Evolutionary conservation across 1,284 basidiomycete genomes (phyloP).

Genomic region (Ceratobasidium sp.): DNA sequence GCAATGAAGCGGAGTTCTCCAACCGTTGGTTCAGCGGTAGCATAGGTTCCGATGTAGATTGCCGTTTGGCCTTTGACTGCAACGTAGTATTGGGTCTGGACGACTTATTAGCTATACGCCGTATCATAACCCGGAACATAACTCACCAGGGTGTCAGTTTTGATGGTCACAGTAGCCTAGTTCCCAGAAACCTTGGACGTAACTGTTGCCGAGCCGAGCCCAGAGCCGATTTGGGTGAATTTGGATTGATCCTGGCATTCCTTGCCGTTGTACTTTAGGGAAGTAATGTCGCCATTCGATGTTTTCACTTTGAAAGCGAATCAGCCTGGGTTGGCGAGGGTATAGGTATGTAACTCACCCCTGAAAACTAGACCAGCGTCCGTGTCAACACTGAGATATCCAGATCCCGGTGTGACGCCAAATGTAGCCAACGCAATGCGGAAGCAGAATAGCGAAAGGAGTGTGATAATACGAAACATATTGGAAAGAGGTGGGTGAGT

Average conservation of each 20-base stretch:
- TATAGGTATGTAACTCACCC: background rate
- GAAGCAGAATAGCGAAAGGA: slow-evolving; percentile 18
- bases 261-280: slow-evolving; percentile 32
- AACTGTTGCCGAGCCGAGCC: slow-evolving; percentile 40
- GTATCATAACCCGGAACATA: background rate
- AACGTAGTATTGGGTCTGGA: slow-evolving; percentile 43
- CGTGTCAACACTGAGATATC: slow-evolving; percentile 35
- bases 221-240: slow-evolving; percentile 39
- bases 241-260: slow-evolving; percentile 43
- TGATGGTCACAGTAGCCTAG: slow-evolving; percentile 41
- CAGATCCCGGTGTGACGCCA: slow-evolving; percentile 14
- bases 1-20: slow-evolving; percentile 64
- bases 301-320: slow-evolving; percentile 9
- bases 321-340: background rate
- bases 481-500: background rate
- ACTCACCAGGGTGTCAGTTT: slow-evolving; percentile 25
- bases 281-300: slow-evolving; percentile 44
- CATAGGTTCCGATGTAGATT: slow-evolving; percentile 46
- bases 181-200: slow-evolving; percentile 38
- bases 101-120: background rate
- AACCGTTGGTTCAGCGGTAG: slow-evolving; percentile 56
- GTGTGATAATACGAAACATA: slow-evolving; percentile 3
- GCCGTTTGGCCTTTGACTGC: slow-evolving; percentile 30
- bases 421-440: slow-evolving; percentile 13
- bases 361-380: slow-evolving; percentile 13